phyloP scores from a whole-genome alignment of 1,139 yeast species.

The Taiozyma sp. region DNA sequence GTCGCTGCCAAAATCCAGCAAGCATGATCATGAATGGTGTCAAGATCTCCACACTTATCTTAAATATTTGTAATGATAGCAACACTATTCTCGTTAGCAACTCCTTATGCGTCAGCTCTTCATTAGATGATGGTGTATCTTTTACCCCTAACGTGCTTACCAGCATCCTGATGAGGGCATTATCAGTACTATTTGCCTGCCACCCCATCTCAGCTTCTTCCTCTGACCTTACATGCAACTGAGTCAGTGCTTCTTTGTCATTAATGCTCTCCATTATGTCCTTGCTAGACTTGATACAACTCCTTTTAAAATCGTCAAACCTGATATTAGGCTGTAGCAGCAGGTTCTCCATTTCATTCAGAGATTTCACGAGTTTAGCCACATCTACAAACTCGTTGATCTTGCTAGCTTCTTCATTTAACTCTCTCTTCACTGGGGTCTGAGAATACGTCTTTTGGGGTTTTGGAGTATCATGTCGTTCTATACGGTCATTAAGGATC shows the following conservation, averaged over 20 bases:
- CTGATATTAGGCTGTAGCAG: slow-evolving; percentile 7
- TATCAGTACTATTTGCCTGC: neutral
- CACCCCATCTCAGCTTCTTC: neutral
- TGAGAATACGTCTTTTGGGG: neutral
- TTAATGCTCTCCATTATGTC: slow-evolving; percentile 10
- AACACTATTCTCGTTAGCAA: slow-evolving; percentile 6
- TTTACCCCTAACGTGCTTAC: neutral
- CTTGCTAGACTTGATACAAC: slow-evolving; percentile 9
- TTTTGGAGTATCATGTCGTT: neutral
- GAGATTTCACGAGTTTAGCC: slow-evolving; percentile 7
- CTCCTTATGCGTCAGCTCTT: neutral
- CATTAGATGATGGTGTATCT: neutral
- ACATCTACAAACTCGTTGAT: slow-evolving; percentile 14
- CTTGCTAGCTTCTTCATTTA: slow-evolving; percentile 4
- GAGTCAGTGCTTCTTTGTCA: neutral
- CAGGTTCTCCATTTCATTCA: slow-evolving; percentile 9
- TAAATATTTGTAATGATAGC: slow-evolving; percentile 8
- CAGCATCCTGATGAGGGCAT: neutral
- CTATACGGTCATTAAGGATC: neutral
- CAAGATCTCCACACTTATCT: slow-evolving; percentile 7
- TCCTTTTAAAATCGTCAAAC: slow-evolving; percentile 7
- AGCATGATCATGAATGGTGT: slow-evolving; percentile 5
- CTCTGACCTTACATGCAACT: neutral
- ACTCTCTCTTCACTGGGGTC: neutral
- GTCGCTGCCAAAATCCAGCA: neutral